Conservation (phyloP, 116 monocot genomes). For the Iris pallida region DNA sequence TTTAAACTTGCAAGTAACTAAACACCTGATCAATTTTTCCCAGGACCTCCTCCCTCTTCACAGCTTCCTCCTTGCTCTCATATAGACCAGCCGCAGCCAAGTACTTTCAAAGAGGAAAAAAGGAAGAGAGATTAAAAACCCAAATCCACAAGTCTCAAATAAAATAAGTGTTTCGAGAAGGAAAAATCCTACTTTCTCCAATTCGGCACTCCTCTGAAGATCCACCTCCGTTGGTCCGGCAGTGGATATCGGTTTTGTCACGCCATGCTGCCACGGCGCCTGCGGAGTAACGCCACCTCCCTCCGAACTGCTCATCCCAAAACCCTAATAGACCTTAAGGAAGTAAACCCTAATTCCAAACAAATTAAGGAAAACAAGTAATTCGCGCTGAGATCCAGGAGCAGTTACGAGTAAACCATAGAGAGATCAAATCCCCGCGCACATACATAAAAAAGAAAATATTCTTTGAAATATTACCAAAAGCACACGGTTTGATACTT, state of each 20-base stretch:
- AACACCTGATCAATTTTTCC: constrained; percentile 62
- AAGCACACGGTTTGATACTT: not conserved
- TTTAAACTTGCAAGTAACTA: too few species aligned
- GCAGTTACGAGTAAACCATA: not conserved
- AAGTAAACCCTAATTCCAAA: not conserved
- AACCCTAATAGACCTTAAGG: not conserved
- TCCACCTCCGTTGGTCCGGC: constrained; percentile 39
- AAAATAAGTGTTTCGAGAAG: not conserved
- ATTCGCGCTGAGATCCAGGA: not conserved
- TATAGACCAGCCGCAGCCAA: constrained; percentile 75
- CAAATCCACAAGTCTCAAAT: not conserved
- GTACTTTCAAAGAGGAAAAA: constrained; percentile 30
- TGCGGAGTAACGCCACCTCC: not conserved
- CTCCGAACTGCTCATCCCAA: constrained; percentile 23
- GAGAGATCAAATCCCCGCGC: constrained; percentile 1
- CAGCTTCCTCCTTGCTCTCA: constrained; percentile 70
- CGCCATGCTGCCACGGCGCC: constrained; percentile 25
- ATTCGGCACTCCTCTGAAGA: constrained; percentile 30
- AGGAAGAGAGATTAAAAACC: too few species aligned
- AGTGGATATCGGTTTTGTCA: constrained; percentile 41
- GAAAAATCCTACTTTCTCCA: constrained; percentile 35
- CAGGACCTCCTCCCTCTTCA: constrained; percentile 71
- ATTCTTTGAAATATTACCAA: not conserved
- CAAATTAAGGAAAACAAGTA: not conserved
- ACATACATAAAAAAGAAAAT: constrained; percentile 1